Evolutionary conservation across 2,329 filamentous ascomycete genomes (phyloP).

Genomic region (Fusarium camptoceras): DNA sequence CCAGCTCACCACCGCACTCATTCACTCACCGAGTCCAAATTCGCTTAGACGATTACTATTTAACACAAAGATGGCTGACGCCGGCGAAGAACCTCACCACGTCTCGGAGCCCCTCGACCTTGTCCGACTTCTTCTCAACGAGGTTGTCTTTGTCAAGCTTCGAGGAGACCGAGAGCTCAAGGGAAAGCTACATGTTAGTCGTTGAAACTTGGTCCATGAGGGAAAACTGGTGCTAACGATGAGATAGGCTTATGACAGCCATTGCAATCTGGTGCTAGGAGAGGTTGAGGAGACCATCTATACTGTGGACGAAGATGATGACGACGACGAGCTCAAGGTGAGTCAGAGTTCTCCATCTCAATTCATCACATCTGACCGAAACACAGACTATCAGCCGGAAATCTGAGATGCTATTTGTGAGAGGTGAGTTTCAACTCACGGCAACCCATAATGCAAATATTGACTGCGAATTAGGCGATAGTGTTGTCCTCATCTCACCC

Average conservation of each 20-base stretch:
- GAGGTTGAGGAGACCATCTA: conserved; percentile 99
- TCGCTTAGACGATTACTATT: background rate
- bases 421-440: conserved; percentile 72
- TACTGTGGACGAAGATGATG: conserved; percentile 90
- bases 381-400: conserved; percentile 91
- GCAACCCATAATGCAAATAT: background rate
- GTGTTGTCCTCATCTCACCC: conserved; percentile 78
- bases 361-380: background rate
- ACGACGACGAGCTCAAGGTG: conserved; percentile 82
- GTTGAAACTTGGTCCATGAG: conserved; percentile 45
- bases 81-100: conserved; percentile 76
- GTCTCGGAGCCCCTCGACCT: conserved; percentile 95
- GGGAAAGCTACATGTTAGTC: conserved; percentile 87
- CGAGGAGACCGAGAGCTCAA: conserved; percentile 95
- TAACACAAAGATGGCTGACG: conserved; percentile 79
- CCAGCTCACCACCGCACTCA: conserved; percentile 12
- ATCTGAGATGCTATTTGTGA: conserved; percentile 97
- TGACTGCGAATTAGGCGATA: conserved; percentile 67
- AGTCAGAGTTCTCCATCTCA: background rate
- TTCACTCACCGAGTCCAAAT: conserved; percentile 9
- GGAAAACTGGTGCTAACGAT: conserved; percentile 8
- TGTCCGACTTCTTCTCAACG: conserved; percentile 92
- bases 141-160: conserved; percentile 97
- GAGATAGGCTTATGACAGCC: conserved; percentile 93
- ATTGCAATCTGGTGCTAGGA: conserved; percentile 95